phyloP scores from a whole-genome alignment of 2,329 filamentous ascomycete species.

The Diaporthe caulivora region DNA sequence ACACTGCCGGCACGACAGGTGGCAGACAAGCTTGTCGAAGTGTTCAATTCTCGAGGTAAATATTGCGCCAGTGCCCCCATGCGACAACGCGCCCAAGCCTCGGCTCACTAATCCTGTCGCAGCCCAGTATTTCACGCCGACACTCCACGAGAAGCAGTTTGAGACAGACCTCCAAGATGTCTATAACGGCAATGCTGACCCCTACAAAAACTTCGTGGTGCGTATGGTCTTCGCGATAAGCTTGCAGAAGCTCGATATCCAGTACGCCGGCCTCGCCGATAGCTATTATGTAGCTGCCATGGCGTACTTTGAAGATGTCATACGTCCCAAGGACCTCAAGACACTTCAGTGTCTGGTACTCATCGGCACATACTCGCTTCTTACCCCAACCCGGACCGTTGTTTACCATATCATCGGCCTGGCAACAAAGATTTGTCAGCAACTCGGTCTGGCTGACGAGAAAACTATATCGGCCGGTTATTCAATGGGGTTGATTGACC shows the following conservation, averaged over 20 bases:
- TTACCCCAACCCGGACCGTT: constrained; percentile 91
- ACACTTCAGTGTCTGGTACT: constrained; percentile 91
- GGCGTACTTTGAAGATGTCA: constrained; percentile 83
- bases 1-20: constrained; percentile 80
- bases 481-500: constrained; percentile 71
- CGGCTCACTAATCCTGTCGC: constrained; percentile 42
- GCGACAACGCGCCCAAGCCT: constrained; percentile 26
- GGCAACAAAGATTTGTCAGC: constrained; percentile 88
- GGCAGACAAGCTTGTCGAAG: constrained; percentile 82
- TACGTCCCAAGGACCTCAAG: constrained; percentile 89
- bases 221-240: constrained; percentile 95
- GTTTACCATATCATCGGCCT: constrained; percentile 94
- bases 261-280: constrained; percentile 93
- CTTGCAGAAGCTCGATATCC: constrained; percentile 89
- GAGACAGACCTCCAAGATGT: constrained; percentile 83
- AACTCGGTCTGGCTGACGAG: constrained; percentile 88
- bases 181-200: constrained; percentile 79
- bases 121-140: constrained; percentile 91
- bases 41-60: constrained; percentile 86
- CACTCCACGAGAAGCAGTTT: constrained; percentile 86
- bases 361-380: constrained; percentile 89
- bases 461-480: constrained; percentile 81
- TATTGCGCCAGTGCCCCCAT: constrained; percentile 42
- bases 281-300: constrained; percentile 95
- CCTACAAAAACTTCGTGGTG: constrained; percentile 88